phyloP scores from a whole-genome alignment of 768 basidiomycete species.

The Tylopilus sp. region DNA sequence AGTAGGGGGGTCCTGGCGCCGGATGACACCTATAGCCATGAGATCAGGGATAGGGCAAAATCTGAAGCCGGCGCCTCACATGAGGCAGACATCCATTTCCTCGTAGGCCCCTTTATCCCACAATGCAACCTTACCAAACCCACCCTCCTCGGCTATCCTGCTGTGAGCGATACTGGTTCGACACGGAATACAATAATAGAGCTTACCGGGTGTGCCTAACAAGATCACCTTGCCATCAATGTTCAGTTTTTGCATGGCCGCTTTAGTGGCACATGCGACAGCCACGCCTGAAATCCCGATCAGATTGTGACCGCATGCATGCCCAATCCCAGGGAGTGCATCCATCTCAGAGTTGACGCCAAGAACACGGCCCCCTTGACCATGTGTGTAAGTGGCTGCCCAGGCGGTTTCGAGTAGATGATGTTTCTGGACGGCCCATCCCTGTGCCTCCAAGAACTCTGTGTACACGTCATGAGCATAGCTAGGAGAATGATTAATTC shows the following conservation, averaged over 20 bases:
- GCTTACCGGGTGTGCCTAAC: conserved; percentile 74
- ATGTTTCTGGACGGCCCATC: conserved; percentile 59
- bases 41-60: too few species aligned
- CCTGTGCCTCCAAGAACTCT: conserved; percentile 60
- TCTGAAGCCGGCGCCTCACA: conserved; percentile 39
- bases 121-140: conserved; percentile 65
- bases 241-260: conserved; percentile 55
- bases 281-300: conserved; percentile 75
- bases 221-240: conserved; percentile 66
- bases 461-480: conserved; percentile 72
- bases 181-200: conserved; percentile 32
- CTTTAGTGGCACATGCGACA: conserved; percentile 62
- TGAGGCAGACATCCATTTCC: conserved; percentile 71
- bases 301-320: conserved; percentile 80
- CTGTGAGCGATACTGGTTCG: too few species aligned
- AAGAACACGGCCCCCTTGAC: conserved; percentile 36
- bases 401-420: conserved; percentile 71
- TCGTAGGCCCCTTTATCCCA: conserved; percentile 70
- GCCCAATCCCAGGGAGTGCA: conserved; percentile 54
- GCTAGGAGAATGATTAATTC: conserved; percentile 31
- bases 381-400: conserved; percentile 59
- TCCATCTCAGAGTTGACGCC: conserved; percentile 84
- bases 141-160: conserved; percentile 46
- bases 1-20: conserved; percentile 66
- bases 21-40: conserved; percentile 65